A percentile compares a stretch with the other conserved stretches of the same genome.
Conservation (phyloP, 352 stramenopile species). For the Globisporangium acanthophoron region DNA sequence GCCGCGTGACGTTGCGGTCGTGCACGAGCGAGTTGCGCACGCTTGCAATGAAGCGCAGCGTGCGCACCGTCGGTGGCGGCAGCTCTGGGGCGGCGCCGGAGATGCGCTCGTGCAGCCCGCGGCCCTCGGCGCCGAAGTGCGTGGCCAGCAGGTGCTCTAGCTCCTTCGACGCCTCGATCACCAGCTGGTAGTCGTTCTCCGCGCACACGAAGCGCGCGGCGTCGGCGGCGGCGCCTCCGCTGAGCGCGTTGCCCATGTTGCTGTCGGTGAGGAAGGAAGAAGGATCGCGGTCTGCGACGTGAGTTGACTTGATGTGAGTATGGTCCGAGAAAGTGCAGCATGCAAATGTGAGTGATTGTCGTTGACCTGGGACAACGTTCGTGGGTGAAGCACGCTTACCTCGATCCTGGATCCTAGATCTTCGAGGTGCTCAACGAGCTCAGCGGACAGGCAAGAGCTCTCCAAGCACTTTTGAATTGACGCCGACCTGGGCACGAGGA, state of each 20-base stretch:
- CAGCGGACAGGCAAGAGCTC: too few species aligned
- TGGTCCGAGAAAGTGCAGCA: background rate
- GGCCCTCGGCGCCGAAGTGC: constrained; percentile 60
- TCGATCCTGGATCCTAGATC: too few species aligned
- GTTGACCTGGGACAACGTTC: too few species aligned
- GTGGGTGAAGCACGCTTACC: too few species aligned
- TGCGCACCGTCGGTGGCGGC: constrained; percentile 40
- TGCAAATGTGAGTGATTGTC: background rate
- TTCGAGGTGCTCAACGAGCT: too few species aligned
- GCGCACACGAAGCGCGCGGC: constrained; percentile 25
- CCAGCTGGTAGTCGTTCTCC: constrained; percentile 76
- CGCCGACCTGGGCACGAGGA: too few species aligned
- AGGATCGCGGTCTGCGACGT: background rate
- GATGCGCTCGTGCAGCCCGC: constrained; percentile 72
- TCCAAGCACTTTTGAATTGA: too few species aligned
- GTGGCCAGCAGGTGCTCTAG: constrained; percentile 61
- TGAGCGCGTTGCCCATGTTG: constrained; percentile 2
- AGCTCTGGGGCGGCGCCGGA: constrained; percentile 39
- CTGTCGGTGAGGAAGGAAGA: background rate
- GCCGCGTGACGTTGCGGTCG: constrained; percentile 48
- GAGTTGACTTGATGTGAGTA: background rate
- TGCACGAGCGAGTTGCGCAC: constrained; percentile 81
- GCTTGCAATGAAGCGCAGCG: constrained; percentile 78
- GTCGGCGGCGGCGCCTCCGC: background rate
- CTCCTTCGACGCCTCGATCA: constrained; percentile 79